Evolutionary conservation across 345 rosid species (phyloP).

Genomic region (Euphorbia peplus): DNA sequence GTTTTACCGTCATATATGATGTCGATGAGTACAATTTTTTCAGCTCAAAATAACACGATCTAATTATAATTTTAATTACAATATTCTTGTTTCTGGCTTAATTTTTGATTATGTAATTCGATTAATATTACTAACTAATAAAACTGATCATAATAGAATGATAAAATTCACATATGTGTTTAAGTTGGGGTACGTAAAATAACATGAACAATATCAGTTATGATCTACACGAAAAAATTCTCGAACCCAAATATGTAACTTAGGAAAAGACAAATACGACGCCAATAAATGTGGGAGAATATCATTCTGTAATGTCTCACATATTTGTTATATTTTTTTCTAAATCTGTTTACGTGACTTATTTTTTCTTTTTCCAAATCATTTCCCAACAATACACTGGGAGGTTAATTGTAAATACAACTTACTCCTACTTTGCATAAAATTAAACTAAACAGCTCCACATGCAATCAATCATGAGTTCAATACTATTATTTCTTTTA

Average conservation of each 20-base stretch:
- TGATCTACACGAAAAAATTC: neutral
- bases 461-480: neutral
- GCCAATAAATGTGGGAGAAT: slow-evolving; percentile 18
- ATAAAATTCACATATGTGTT: neutral
- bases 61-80: no score
- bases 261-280: neutral
- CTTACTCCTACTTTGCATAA: slow-evolving; percentile 2
- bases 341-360: neutral
- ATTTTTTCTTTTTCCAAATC: no score
- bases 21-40: no score
- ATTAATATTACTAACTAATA: no score
- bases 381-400: neutral
- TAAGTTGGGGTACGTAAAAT: neutral
- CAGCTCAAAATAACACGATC: no score
- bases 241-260: neutral
- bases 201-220: neutral
- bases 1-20: no score
- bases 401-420: neutral
- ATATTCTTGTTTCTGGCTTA: no score
- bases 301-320: slow-evolving; percentile 4
- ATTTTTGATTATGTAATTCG: no score
- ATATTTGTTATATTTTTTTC: neutral
- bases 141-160: no score
- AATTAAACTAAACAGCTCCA: neutral
- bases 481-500: neutral